A percentile compares a stretch with the other conserved stretches of the same genome.
Conservation (phyloP, 2,329 filamentous ascomycete species). For the Penicillium sp. region DNA sequence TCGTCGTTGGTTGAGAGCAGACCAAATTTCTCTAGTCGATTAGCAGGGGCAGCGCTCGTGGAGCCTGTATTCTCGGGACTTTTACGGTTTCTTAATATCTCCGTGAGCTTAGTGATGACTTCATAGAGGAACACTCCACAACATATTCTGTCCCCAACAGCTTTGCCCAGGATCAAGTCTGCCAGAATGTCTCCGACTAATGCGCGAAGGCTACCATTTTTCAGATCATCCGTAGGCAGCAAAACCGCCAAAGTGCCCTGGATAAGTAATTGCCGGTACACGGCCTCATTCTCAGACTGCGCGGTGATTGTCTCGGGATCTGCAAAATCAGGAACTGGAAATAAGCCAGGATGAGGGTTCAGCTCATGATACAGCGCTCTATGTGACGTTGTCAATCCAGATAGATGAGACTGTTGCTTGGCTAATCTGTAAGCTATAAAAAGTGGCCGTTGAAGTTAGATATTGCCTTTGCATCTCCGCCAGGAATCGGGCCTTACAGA, state of each 20-base stretch:
- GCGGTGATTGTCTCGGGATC: constrained; percentile 54
- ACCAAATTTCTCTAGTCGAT: constrained; percentile 59
- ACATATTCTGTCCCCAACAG: constrained; percentile 75
- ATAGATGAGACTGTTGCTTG: constrained; percentile 57
- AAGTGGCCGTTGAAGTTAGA: constrained; percentile 21
- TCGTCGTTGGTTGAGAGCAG: constrained; percentile 48
- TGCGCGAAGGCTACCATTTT: constrained; percentile 80
- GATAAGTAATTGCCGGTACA: constrained; percentile 86
- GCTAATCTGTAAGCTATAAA: constrained; percentile 70
- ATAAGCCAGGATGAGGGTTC: constrained; percentile 76
- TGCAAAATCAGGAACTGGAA: constrained; percentile 66
- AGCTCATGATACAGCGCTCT: constrained; percentile 80
- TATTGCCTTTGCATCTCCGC: not conserved
- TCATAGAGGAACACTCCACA: constrained; percentile 92
- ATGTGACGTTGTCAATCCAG: constrained; percentile 62
- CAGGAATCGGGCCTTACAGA: constrained; percentile 56
- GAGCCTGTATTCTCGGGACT: constrained; percentile 4
- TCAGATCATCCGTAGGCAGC: constrained; percentile 86
- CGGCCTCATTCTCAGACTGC: constrained; percentile 74
- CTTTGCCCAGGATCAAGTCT: constrained; percentile 83
- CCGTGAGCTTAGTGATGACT: constrained; percentile 70
- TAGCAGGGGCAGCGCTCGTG: constrained; percentile 26
- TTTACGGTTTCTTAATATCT: constrained; percentile 40
- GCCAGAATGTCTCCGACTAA: constrained; percentile 86
- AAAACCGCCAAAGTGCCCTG: constrained; percentile 79